Evolutionary conservation across 257 asterid species (phyloP).

Genomic region (Capsicum baccatum): DNA sequence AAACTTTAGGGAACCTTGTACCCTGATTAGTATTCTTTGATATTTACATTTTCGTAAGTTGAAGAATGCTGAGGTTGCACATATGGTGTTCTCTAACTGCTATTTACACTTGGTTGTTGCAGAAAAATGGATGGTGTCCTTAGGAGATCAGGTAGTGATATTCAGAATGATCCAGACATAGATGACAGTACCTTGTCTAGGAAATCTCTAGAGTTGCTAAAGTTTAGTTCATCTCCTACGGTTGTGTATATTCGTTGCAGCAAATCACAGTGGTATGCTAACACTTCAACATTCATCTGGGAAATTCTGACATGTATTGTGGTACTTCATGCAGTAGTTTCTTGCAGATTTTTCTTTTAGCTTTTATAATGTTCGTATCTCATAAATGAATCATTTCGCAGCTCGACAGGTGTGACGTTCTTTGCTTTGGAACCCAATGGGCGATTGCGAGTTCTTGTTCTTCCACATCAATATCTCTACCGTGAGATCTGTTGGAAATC

Average conservation of each 20-base stretch:
- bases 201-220: slow-evolving; percentile 16
- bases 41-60: slow-evolving; percentile 19
- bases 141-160: slow-evolving; percentile 20
- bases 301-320: background rate
- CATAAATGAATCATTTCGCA: slow-evolving; percentile 14
- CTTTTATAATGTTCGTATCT: background rate
- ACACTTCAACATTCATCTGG: background rate
- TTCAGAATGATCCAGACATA: slow-evolving; percentile 31
- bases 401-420: slow-evolving; percentile 17
- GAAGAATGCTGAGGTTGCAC: slow-evolving; percentile 9
- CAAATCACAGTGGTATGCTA: background rate
- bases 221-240: background rate
- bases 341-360: background rate
- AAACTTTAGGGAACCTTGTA: slow-evolving; percentile 16
- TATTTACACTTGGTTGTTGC: slow-evolving; percentile 17
- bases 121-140: slow-evolving; percentile 30
- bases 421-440: slow-evolving; percentile 24
- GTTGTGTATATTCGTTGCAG: slow-evolving; percentile 12
- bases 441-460: slow-evolving; percentile 18
- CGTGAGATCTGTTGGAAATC: slow-evolving; percentile 12
- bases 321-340: background rate
- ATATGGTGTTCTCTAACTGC: background rate
- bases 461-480: slow-evolving; percentile 27
- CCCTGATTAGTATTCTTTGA: background rate
- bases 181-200: slow-evolving; percentile 8